Percentiles rank a stretch among this genome's conserved stretches.
phyloP scores from a whole-genome alignment of 2,329 filamentous ascomycete species.

The Tympanopsis confertula region DNA sequence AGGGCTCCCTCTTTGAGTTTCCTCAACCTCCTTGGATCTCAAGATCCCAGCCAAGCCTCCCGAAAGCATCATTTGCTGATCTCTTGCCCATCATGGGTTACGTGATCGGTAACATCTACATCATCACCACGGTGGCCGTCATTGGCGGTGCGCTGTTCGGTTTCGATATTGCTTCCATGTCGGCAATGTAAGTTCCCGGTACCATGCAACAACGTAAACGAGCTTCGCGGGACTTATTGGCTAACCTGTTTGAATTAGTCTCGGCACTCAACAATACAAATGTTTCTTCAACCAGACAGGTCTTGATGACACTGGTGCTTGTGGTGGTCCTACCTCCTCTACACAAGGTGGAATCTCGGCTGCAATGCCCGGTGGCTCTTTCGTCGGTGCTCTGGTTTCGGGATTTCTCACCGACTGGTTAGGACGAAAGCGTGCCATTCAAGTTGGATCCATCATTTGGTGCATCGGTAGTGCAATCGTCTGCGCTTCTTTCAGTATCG shows the following conservation, averaged over 20 bases:
- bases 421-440: slow-evolving; percentile 34
- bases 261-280: slow-evolving; percentile 26
- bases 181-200: too few species aligned
- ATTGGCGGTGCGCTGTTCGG: slow-evolving; percentile 29
- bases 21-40: too few species aligned
- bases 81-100: too few species aligned
- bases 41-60: too few species aligned
- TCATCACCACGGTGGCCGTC: slow-evolving; percentile 28
- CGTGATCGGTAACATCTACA: slow-evolving; percentile 27
- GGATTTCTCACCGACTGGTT: slow-evolving; percentile 42
- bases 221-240: too few species aligned
- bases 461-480: slow-evolving; percentile 35
- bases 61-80: too few species aligned
- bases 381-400: slow-evolving; percentile 48
- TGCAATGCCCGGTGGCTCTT: slow-evolving; percentile 61
- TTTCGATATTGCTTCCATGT: slow-evolving; percentile 32
- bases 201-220: too few species aligned
- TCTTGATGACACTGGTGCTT: too few species aligned
- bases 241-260: too few species aligned
- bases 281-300: slow-evolving; percentile 29
- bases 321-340: slow-evolving; percentile 35
- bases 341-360: slow-evolving; percentile 56
- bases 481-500: slow-evolving; percentile 31
- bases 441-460: slow-evolving; percentile 38
- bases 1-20: too few species aligned